These are phyloP conservation scores for Borealophlyctis nickersoniae DNA, from an alignment of 192 early-diverging fungal species.

Conservation along the genomic window DNA sequence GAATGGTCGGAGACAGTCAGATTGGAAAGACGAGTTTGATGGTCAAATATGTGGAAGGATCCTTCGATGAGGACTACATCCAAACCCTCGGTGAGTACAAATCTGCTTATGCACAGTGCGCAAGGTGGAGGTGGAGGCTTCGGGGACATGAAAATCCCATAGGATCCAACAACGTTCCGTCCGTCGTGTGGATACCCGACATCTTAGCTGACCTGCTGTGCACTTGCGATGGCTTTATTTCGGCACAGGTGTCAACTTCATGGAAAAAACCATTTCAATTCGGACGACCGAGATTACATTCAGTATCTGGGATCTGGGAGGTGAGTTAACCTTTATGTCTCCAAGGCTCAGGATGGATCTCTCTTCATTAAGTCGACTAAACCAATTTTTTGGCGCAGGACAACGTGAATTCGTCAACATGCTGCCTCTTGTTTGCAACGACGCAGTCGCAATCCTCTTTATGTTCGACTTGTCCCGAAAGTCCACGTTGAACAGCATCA, in stretches of 20 bases:
- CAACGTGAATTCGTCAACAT: slow-evolving; percentile 97
- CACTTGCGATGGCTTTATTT: slow-evolving; percentile 5
- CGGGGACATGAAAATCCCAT: no score
- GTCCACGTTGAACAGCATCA: slow-evolving; percentile 86
- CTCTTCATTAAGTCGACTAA: not conserved
- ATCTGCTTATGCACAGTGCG: not conserved
- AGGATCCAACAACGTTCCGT: no score
- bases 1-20: slow-evolving; percentile 94
- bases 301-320: slow-evolving; percentile 97
- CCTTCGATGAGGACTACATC: slow-evolving; percentile 92
- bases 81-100: slow-evolving; percentile 78
- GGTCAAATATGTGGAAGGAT: slow-evolving; percentile 97
- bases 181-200: no score
- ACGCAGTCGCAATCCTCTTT: slow-evolving; percentile 91
- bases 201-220: no score
- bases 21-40: slow-evolving; percentile 96
- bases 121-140: not conserved
- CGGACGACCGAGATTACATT: slow-evolving; percentile 91
- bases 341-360: not conserved
- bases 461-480: slow-evolving; percentile 94
- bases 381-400: slow-evolving; percentile 48
- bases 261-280: slow-evolving; percentile 93
- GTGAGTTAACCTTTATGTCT: slow-evolving; percentile 42
- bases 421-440: slow-evolving; percentile 95
- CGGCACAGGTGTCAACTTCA: slow-evolving; percentile 82